Percentiles rank a stretch among this genome's conserved stretches.
These are phyloP conservation scores for Durusdinium trenchii DNA, from an alignment of 73 alveolate species.

Conservation along the genomic window DNA sequence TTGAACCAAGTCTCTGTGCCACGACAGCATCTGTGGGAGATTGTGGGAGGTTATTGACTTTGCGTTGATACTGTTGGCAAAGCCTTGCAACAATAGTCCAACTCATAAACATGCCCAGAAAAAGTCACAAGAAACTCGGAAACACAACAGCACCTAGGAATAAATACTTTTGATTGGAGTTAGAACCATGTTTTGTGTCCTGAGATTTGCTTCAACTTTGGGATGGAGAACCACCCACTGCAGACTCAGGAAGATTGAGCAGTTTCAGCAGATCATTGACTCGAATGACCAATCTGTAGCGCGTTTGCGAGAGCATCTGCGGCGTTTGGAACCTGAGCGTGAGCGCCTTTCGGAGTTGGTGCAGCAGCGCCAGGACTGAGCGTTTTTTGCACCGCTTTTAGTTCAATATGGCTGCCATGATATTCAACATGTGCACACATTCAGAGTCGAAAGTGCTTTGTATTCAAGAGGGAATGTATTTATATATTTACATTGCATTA, in stretches of 20 bases:
- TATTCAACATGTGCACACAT: too few species aligned
- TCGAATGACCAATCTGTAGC: constrained; percentile 91
- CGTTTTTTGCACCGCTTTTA: not conserved
- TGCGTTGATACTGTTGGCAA: not conserved
- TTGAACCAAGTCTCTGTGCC: too few species aligned
- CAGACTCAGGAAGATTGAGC: constrained; percentile 28
- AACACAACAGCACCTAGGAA: too few species aligned
- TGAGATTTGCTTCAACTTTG: too few species aligned
- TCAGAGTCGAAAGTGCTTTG: too few species aligned
- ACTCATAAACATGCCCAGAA: not conserved
- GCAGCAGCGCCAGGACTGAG: constrained; percentile 49
- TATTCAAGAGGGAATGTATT: not conserved
- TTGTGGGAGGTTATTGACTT: too few species aligned
- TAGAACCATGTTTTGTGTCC: too few species aligned
- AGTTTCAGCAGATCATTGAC: constrained; percentile 92
- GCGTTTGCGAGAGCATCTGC: constrained; percentile 81
- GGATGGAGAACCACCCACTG: too few species aligned
- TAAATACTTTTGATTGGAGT: too few species aligned
- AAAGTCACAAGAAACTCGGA: too few species aligned
- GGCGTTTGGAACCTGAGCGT: constrained; percentile 86
- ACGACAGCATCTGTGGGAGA: too few species aligned
- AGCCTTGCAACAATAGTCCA: not conserved
- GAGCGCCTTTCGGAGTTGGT: constrained; percentile 87
- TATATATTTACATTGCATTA: not conserved
- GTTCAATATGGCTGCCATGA: too few species aligned